Conservation (phyloP, 768 basidiomycete species). For the Russula compacta region DNA sequence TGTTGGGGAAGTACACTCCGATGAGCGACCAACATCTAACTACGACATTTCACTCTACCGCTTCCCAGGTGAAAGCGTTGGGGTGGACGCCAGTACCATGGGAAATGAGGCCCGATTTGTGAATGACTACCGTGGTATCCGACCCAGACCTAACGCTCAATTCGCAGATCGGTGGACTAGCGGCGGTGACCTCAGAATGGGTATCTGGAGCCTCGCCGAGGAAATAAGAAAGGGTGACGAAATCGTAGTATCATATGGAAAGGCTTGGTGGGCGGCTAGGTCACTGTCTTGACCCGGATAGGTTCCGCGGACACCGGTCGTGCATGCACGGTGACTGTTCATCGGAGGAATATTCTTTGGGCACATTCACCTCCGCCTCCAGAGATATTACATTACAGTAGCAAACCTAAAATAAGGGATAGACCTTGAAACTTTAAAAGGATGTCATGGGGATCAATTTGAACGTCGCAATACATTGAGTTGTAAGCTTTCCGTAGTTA, state of each 20-base stretch:
- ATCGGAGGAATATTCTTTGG: not conserved
- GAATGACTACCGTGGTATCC: conserved; percentile 85
- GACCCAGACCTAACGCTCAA: conserved; percentile 54
- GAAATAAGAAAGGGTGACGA: conserved; percentile 73
- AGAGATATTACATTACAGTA: not conserved
- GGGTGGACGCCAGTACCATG: conserved; percentile 62
- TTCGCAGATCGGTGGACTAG: conserved; percentile 50
- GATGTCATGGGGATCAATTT: not conserved
- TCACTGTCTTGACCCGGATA: conserved; percentile 1
- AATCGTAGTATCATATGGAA: conserved; percentile 83
- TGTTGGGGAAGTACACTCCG: conserved; percentile 74
- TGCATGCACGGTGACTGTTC: not conserved
- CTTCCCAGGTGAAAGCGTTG: conserved; percentile 51
- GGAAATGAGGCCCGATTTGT: conserved; percentile 88
- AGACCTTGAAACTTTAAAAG: conserved; percentile 8
- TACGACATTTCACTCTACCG: conserved; percentile 83
- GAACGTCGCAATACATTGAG: not conserved
- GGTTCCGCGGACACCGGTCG: conserved; percentile 4
- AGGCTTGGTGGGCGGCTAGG: conserved; percentile 69
- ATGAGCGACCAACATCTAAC: conserved; percentile 64
- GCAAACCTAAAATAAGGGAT: conserved; percentile 13
- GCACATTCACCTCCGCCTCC: not conserved
- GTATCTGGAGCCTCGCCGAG: conserved; percentile 55
- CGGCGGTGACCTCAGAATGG: conserved; percentile 63
- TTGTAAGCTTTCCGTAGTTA: conserved; percentile 1